Evolutionary conservation across 495 filamentous ascomycete species (phyloP), one percentile per base, ranked within the genome.

Genomic region (Physcia stellaris): DNA sequence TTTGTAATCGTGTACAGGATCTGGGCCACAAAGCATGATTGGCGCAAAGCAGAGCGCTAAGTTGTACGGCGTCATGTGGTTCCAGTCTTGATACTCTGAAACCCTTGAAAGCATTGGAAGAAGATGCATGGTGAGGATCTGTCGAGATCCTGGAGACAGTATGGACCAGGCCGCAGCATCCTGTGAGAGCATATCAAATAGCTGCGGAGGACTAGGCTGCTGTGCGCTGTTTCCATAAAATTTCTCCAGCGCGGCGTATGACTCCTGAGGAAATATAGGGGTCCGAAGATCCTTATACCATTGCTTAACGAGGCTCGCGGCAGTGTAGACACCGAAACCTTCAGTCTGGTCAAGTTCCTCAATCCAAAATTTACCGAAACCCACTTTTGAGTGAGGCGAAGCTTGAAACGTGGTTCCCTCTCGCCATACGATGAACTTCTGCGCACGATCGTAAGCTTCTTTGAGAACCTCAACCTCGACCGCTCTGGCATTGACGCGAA

Each of bases 281-380:
- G 65, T 58, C 11, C 60, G 60, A 1, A 74, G 61, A 34, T 66
- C 66, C 9, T 66, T 55, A 42, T 74, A 74, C 64, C 71, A 74
- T 5, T 60, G 26, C 47, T 74, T 74, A 46, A 74, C 65, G 23
- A 74, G 35, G 11, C 51, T 62, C 2, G 70, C 65, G 4, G 67
- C 68, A 21, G 62, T 56, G 39, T 64, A 61, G 7, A 67, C 66
- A 4, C 63, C 58, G 44, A 67, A 74, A 18, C 68, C 63, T 23
- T 70, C 61, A 42, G 51, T 57, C 17, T 53, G 57, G 10, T 66
- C 59, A 23, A 66, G 38, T 32, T 67, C 63, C 7, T 56, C 53
- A 6, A 63, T 42, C 27, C 39, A 36, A 10, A 46, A 39, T 23
- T 52, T 28, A 18, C 46, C 53, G 15, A 42, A 33, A 7, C 49